phyloP scores from a whole-genome alignment of 176 grass and related monocot species.

The maize (Zea mays) region Zm-B73-REFERENCE-NAM-5.0 NC_050097.1:190343001-190343500 shows the following conservation, averaged over 20 bases:
- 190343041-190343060: slow-evolving; percentile 69
- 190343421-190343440: not conserved
- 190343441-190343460: not conserved
- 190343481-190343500: not conserved
- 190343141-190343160: slow-evolving; percentile 42
- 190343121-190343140: slow-evolving; percentile 41
- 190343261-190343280: slow-evolving; percentile 44
- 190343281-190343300: slow-evolving; percentile 36
- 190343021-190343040: slow-evolving; percentile 26
- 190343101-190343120: slow-evolving; percentile 34
- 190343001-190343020: not conserved
- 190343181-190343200: slow-evolving; percentile 24
- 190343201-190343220: slow-evolving; percentile 41
- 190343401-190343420: not conserved
- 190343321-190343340: not conserved
- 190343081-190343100: slow-evolving; percentile 55
- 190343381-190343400: not conserved
- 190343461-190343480: not conserved
- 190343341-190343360: too few relatives aligned
- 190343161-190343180: slow-evolving; percentile 50
- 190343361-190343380: not conserved
- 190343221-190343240: slow-evolving; percentile 17
- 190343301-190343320: slow-evolving; percentile 25
- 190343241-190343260: slow-evolving; percentile 32
- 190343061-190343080: slow-evolving; percentile 83